Base-by-base conservation (phyloP, 2,329 filamentous ascomycete genomes). In the Fusarium subglutinans region DNA sequence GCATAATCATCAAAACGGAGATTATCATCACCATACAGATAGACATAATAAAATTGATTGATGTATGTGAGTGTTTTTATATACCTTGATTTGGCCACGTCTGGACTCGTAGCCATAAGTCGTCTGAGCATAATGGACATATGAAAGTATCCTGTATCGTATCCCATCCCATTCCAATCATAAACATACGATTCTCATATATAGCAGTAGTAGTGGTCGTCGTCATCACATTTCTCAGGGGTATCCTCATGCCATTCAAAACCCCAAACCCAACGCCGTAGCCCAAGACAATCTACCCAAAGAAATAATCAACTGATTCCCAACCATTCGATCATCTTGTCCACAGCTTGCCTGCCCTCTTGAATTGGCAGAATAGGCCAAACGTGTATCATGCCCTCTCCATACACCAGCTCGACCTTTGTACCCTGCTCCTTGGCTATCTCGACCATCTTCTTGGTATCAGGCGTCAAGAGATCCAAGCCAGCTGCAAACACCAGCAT, bases 371-470 rank as follows among this genome's bases (percentile, higher is more conserved):
- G 44, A 40, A 81, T 28, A 10, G 79, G 79, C 80, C 80, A 82
- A 14, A 79, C 79, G 40, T 82, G 81, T 54, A 81, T 72, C 80
- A 82, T 78, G 11, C 78, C 79, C 67, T 78, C 75, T 20, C 81
- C 80, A 20, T 77, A 47, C 9, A 81, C 71, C 15, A 80, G 55
- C 40, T 79, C 79, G 28, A 78, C 77, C 43, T 79, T 71, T 18
- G 76, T 65, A 9, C 78, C 79, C 17, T 74, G 63, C 13, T 75
- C 74, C 65, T 59, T 71, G 17, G 69, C 79, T 63, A 77, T 78
- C 12, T 75, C 69, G 12, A 75, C 80, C 75, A 81, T 79, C 48
- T 74, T 75, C 51, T 63, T 75, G 20, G 75, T 72, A 48, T 82
- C 80, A 2, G 78, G 80, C 17, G 71, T 71, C 66, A 82, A 43